A percentile compares a stretch with the other conserved stretches of the same genome.
phyloP scores from a whole-genome alignment of 495 filamentous ascomycete genomes.

The Aspergillus nanangensis region DNA sequence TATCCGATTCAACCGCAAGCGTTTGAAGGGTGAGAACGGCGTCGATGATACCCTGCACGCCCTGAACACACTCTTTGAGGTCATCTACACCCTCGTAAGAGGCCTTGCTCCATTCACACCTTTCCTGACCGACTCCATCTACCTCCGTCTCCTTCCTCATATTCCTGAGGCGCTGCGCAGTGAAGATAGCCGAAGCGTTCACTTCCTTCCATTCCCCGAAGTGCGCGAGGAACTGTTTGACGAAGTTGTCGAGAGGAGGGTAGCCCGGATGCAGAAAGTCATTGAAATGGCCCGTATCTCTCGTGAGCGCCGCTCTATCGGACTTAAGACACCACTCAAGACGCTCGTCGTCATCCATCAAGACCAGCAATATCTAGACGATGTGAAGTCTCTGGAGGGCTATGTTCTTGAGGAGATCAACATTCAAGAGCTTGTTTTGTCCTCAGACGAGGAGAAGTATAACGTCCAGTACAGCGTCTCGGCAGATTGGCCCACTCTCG shows the following conservation, averaged over 20 bases:
- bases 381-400: slow-evolving; percentile 74
- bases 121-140: slow-evolving; percentile 94
- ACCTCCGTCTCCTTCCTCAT: slow-evolving; percentile 75
- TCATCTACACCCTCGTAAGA: slow-evolving; percentile 81
- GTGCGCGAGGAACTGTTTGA: slow-evolving; percentile 87
- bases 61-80: slow-evolving; percentile 94
- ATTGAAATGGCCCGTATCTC: slow-evolving; percentile 86
- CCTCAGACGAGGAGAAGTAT: slow-evolving; percentile 84
- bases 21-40: slow-evolving; percentile 90
- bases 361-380: slow-evolving; percentile 76
- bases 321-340: slow-evolving; percentile 86
- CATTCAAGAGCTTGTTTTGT: slow-evolving; percentile 76
- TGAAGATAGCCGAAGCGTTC: slow-evolving; percentile 76
- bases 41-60: slow-evolving; percentile 85
- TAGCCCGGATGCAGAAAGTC: slow-evolving; percentile 89
- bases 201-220: slow-evolving; percentile 88
- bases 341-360: slow-evolving; percentile 85
- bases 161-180: slow-evolving; percentile 61
- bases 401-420: slow-evolving; percentile 93
- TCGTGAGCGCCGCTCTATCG: slow-evolving; percentile 78
- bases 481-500: slow-evolving; percentile 90
- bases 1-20: slow-evolving; percentile 96
- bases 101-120: slow-evolving; percentile 93
- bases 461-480: slow-evolving; percentile 83
- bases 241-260: slow-evolving; percentile 75